These are phyloP conservation scores for Trametes maxima DNA, from an alignment of 768 basidiomycete genomes.

Conservation along the genomic window DNA sequence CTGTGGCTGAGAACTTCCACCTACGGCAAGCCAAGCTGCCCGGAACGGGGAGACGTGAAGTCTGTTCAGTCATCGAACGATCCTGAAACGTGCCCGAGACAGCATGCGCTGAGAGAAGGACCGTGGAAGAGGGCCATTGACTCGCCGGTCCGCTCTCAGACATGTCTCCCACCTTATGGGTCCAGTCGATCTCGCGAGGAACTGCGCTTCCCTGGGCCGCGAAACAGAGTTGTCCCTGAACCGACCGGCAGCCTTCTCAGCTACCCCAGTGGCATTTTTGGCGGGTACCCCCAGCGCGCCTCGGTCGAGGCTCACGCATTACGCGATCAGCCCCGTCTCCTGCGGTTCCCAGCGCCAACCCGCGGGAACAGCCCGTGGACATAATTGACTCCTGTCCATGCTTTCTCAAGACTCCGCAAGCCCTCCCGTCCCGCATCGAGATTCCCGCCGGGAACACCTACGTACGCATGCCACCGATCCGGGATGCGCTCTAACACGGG, in stretches of 20 bases:
- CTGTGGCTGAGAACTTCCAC: slow-evolving; percentile 20
- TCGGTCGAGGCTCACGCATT: slow-evolving; percentile 24
- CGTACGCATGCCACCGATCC: slow-evolving; percentile 21
- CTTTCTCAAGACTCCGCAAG: slow-evolving; percentile 27
- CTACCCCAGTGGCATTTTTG: slow-evolving; percentile 19
- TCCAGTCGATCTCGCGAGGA: slow-evolving; percentile 21
- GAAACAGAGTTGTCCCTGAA: slow-evolving; percentile 31
- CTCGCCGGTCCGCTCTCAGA: slow-evolving; percentile 18
- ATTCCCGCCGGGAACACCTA: slow-evolving; percentile 18
- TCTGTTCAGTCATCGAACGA: slow-evolving; percentile 21
- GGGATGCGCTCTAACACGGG: slow-evolving; percentile 24
- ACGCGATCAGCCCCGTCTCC: slow-evolving; percentile 25
- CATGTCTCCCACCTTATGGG: slow-evolving; percentile 21
- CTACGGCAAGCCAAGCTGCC: slow-evolving; percentile 24
- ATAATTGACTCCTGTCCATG: slow-evolving; percentile 29
- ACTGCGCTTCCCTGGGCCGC: slow-evolving; percentile 25
- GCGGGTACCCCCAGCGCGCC: slow-evolving; percentile 15
- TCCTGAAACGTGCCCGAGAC: slow-evolving; percentile 25
- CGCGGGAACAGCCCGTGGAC: slow-evolving; percentile 29
- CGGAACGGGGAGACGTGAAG: slow-evolving; percentile 24
- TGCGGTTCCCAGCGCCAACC: slow-evolving; percentile 24
- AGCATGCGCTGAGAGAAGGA: slow-evolving; percentile 19
- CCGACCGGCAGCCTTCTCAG: slow-evolving; percentile 14
- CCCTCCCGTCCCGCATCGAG: slow-evolving; percentile 19
- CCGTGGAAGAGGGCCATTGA: slow-evolving; percentile 23